phyloP scores from a whole-genome alignment of 2,329 filamentous ascomycete genomes.

The Scytalidium sp. region DNA sequence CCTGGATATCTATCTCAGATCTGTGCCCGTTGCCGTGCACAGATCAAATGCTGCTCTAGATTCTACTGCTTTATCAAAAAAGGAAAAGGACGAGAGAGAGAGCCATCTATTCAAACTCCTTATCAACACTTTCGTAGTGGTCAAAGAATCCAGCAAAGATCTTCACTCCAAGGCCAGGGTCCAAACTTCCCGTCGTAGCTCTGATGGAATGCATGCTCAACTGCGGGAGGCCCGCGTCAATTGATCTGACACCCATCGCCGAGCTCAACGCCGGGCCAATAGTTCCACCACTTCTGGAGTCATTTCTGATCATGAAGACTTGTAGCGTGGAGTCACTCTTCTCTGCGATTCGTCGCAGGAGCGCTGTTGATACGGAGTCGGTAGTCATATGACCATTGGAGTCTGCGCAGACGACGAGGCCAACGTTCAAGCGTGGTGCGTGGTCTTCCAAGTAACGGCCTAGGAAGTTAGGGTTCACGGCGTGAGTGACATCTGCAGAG shows the following conservation, averaged over 20 bases:
- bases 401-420: constrained; percentile 76
- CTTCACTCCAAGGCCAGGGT: constrained; percentile 84
- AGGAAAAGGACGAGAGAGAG: too few species aligned
- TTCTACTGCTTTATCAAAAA: background rate
- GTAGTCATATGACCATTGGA: constrained; percentile 96
- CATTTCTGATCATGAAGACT: constrained; percentile 93
- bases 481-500: constrained; percentile 90
- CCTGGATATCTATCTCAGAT: too few species aligned
- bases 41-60: too few species aligned
- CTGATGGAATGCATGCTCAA: constrained; percentile 92
- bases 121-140: constrained; percentile 79
- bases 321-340: constrained; percentile 71
- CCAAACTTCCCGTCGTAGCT: constrained; percentile 80
- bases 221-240: constrained; percentile 88
- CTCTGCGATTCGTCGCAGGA: constrained; percentile 76
- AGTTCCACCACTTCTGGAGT: constrained; percentile 83
- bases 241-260: constrained; percentile 74
- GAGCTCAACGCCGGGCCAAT: constrained; percentile 89
- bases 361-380: constrained; percentile 78
- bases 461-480: constrained; percentile 92
- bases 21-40: too few species aligned
- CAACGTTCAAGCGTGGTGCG: constrained; percentile 83
- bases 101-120: constrained; percentile 61
- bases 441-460: constrained; percentile 81
- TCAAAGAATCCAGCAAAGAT: constrained; percentile 90